These are phyloP conservation scores for Camellia japonica DNA, from an alignment of 148 eudicot species.

Conservation along the genomic window DNA sequence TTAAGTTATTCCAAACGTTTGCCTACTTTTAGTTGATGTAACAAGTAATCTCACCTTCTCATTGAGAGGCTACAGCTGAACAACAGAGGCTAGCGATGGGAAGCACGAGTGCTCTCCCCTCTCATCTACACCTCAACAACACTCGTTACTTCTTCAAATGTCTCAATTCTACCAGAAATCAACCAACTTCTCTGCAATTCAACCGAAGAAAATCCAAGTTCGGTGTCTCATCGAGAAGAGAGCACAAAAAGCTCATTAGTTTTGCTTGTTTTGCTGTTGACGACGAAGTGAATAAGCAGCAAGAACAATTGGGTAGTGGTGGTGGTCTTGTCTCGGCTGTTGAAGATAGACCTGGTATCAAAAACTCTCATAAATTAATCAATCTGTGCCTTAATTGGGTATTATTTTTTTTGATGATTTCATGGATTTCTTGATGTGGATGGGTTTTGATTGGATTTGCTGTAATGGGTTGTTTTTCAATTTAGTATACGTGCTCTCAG, in stretches of 20 bases:
- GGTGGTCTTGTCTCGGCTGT: conserved; percentile 39
- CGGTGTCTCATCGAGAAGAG: conserved; percentile 25
- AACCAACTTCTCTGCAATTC: conserved; percentile 24
- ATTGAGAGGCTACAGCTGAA: background rate
- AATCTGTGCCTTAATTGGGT: background rate
- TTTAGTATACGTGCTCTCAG: background rate
- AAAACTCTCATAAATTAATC: background rate
- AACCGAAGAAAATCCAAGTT: conserved; percentile 21
- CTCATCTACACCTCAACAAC: conserved; percentile 39
- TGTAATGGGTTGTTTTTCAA: conserved; percentile 7
- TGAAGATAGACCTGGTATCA: conserved; percentile 50
- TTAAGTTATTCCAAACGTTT: too few species aligned
- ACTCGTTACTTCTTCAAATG: conserved; percentile 36
- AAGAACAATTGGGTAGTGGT: conserved; percentile 24
- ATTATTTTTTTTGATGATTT: background rate
- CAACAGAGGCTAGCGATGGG: conserved; percentile 21
- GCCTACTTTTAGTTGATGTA: too few species aligned
- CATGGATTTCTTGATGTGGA: conserved; percentile 3
- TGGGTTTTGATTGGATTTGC: background rate
- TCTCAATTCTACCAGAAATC: conserved; percentile 31
- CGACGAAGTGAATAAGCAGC: conserved; percentile 43
- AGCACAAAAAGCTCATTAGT: conserved; percentile 25
- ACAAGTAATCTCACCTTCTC: too few species aligned
- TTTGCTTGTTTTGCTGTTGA: conserved; percentile 60
- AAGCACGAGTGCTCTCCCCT: conserved; percentile 46